Evolutionary conservation across 2,329 filamentous ascomycete species (phyloP).

Genomic region (Epichloe hybrida): DNA sequence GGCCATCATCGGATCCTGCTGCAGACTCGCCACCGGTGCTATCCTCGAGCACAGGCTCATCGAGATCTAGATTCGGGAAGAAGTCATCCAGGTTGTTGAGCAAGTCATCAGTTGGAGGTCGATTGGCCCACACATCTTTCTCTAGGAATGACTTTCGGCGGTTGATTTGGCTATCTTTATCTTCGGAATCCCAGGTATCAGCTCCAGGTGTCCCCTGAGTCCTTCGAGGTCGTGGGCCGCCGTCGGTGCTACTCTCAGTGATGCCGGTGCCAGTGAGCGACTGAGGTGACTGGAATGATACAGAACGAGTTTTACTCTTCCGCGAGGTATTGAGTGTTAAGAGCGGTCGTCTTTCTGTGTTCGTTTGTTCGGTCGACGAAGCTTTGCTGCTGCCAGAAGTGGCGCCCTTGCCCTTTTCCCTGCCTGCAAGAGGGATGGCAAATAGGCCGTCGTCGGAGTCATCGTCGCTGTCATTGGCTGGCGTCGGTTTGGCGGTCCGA

Average conservation of each 20-base stretch:
- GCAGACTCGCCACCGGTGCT: constrained; percentile 32
- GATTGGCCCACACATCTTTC: constrained; percentile 90
- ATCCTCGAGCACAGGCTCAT: constrained; percentile 84
- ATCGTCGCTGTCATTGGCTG: constrained; percentile 52
- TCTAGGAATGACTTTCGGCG: constrained; percentile 84
- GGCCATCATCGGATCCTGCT: background rate
- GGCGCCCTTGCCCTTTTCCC: constrained; percentile 21
- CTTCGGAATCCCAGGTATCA: constrained; percentile 46
- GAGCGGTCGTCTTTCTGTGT: constrained; percentile 38
- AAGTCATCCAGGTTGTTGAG: constrained; percentile 96
- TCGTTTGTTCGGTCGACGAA: constrained; percentile 12
- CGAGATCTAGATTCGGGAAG: constrained; percentile 95
- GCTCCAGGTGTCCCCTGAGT: constrained; percentile 31
- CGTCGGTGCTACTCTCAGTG: constrained; percentile 27
- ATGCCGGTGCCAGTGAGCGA: constrained; percentile 21
- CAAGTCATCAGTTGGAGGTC: constrained; percentile 87
- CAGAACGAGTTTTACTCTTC: constrained; percentile 48
- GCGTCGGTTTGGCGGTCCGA: constrained; percentile 23
- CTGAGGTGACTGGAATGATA: constrained; percentile 53
- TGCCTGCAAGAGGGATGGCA: constrained; percentile 51
- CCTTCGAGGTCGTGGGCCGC: constrained; percentile 25
- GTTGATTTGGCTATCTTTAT: constrained; percentile 46
- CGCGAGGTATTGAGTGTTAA: constrained; percentile 50
- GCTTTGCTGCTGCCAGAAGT: constrained; percentile 3
- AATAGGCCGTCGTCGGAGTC: constrained; percentile 90